Conservation (phyloP, 75 land plant species). For the Sequoia sempervirens region DNA sequence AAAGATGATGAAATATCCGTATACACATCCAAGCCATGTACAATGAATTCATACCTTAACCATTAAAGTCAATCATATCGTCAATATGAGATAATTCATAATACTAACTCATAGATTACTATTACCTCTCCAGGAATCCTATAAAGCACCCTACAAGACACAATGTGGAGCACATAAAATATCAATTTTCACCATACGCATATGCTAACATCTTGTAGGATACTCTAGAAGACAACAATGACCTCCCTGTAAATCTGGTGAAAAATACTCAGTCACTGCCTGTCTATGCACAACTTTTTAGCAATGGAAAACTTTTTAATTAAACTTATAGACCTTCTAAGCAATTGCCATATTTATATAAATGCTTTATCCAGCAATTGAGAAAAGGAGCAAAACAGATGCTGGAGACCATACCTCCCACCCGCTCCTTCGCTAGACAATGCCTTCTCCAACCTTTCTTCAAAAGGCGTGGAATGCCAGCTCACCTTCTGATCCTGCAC, state of each 20-base stretch:
- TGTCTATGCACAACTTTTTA: background rate
- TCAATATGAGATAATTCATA: background rate
- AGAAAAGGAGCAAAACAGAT: background rate
- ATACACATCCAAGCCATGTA: background rate
- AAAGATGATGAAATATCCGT: background rate
- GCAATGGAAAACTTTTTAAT: background rate
- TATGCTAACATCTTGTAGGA: background rate
- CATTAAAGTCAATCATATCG: background rate
- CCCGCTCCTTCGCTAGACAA: slow-evolving; percentile 43
- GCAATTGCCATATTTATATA: background rate
- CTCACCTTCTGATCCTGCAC: slow-evolving; percentile 88
- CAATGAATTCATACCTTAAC: background rate
- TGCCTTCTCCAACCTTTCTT: slow-evolving; percentile 81
- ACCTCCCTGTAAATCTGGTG: background rate
- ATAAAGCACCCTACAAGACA: background rate
- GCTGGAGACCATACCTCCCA: background rate
- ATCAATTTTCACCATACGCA: background rate
- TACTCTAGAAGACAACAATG: background rate
- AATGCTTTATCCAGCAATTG: background rate
- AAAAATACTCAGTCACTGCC: background rate
- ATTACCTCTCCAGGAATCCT: background rate
- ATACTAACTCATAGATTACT: background rate
- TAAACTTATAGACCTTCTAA: background rate
- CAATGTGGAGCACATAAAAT: no score
- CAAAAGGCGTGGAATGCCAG: slow-evolving; percentile 93